Evolutionary conservation across 75 land plant genomes (phyloP).

Genomic region (Picea sitchensis): DNA sequence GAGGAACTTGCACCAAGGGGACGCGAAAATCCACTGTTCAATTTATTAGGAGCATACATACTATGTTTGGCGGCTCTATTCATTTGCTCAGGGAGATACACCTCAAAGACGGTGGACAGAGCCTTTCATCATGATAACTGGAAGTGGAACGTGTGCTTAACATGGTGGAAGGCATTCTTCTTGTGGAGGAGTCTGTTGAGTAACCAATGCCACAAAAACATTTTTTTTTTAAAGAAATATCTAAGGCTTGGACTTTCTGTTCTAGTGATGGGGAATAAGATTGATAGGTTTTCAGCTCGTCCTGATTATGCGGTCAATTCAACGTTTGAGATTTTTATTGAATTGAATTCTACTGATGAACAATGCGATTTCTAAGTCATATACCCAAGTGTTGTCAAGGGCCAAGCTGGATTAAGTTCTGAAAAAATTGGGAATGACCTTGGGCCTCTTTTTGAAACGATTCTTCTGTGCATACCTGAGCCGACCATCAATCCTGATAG

Average conservation of each 20-base stretch:
- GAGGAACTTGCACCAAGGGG: constrained; percentile 37
- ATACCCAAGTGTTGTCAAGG: constrained; percentile 93
- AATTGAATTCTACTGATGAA: constrained; percentile 91
- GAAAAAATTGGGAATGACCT: constrained; percentile 84
- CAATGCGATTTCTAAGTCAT: constrained; percentile 99
- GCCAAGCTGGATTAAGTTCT: constrained; percentile 81
- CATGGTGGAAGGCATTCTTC: constrained; percentile 99
- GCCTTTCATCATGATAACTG: constrained; percentile 99
- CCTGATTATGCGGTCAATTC: constrained; percentile 92
- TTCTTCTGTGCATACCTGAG: constrained; percentile 88
- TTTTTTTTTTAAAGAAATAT: constrained; percentile 92
- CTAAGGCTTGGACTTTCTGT: constrained; percentile 90
- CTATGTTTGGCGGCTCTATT: constrained; percentile 97
- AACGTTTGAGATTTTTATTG: constrained; percentile 95
- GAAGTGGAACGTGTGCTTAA: constrained; percentile 98
- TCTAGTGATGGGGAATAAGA: constrained; percentile 95
- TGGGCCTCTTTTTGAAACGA: constrained; percentile 92
- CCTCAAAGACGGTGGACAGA: constrained; percentile 99
- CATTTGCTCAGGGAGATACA: constrained; percentile 99
- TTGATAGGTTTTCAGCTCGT: constrained; percentile 91
- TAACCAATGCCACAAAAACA: constrained; percentile 99
- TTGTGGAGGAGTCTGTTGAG: constrained; percentile 98
- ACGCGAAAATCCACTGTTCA: constrained; percentile 86
- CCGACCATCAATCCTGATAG: constrained; percentile 77
- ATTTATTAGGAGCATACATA: constrained; percentile 91